A percentile compares a stretch with the other conserved stretches of the same genome.
These are phyloP conservation scores for Terana coerulea DNA, from an alignment of 768 basidiomycete species.

Conservation along the genomic window DNA sequence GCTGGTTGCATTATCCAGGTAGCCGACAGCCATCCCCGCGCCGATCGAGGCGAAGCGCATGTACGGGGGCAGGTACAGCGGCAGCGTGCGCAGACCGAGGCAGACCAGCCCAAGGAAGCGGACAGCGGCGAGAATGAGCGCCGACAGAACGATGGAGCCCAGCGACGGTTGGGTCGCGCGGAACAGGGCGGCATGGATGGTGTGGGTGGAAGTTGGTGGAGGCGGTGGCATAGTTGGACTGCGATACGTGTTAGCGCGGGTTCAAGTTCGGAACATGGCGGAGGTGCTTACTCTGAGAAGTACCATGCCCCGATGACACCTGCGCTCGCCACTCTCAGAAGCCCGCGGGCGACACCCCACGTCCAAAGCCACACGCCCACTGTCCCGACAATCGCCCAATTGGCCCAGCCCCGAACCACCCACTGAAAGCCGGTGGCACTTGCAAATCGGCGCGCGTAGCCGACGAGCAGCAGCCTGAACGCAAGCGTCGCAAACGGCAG, in stretches of 20 bases:
- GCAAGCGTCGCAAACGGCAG: conserved; percentile 79
- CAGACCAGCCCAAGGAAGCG: conserved; percentile 51
- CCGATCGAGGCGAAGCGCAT: conserved; percentile 37
- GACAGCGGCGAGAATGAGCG: conserved; percentile 72
- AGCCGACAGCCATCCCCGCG: conserved; percentile 36
- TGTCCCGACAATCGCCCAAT: conserved; percentile 63
- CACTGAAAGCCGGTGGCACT: conserved; percentile 44
- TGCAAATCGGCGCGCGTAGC: conserved; percentile 46
- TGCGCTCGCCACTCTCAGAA: conserved; percentile 71
- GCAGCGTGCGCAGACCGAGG: conserved; percentile 50
- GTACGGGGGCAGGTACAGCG: conserved; percentile 48
- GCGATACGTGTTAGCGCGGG: background rate
- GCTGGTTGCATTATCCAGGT: conserved; percentile 42
- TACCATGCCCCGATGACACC: conserved; percentile 93
- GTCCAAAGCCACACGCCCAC: conserved; percentile 65
- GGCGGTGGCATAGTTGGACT: conserved; percentile 33
- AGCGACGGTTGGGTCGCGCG: conserved; percentile 80
- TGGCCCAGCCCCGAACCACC: conserved; percentile 63
- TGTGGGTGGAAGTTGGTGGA: conserved; percentile 56
- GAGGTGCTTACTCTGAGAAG: conserved; percentile 54
- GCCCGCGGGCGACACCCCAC: conserved; percentile 74
- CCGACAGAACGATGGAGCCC: conserved; percentile 74
- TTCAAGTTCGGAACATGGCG: conserved; percentile 1
- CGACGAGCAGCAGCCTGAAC: conserved; percentile 73
- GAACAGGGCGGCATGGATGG: conserved; percentile 71